These are phyloP conservation scores for Biancaea sappan DNA, from an alignment of 306 rosid species.

Conservation along the genomic window DNA sequence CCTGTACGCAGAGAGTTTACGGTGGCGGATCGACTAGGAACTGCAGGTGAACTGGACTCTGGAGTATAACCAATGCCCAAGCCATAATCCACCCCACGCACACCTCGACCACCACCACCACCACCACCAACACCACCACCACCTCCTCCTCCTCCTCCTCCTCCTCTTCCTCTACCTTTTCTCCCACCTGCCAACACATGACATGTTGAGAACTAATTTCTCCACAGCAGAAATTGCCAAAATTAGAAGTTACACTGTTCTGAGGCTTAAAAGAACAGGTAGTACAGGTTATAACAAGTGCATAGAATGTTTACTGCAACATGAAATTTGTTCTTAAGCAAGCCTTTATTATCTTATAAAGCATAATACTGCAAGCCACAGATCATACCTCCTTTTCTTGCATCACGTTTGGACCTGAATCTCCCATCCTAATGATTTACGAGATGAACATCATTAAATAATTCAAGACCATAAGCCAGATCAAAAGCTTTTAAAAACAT, in stretches of 20 bases:
- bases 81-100: conserved; percentile 98
- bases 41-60: conserved; percentile 62
- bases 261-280: neutral
- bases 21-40: conserved; percentile 69
- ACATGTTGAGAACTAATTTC: conserved; percentile 11
- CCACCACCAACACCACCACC: conserved; percentile 51
- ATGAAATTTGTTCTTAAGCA: neutral
- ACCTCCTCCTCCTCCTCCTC: conserved; percentile 64
- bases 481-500: conserved; percentile 28
- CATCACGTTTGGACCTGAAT: conserved; percentile 96
- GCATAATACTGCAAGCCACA: conserved; percentile 21
- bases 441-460: conserved; percentile 35
- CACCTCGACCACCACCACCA: conserved; percentile 66
- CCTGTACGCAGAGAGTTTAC: conserved; percentile 87
- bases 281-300: neutral
- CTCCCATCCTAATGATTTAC: conserved; percentile 84
- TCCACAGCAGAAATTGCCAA: neutral
- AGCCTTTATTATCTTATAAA: neutral
- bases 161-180: conserved; percentile 79
- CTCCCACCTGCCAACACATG: conserved; percentile 67
- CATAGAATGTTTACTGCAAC: conserved; percentile 26
- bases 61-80: conserved; percentile 85
- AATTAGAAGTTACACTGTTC: neutral
- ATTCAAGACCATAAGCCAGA: conserved; percentile 28
- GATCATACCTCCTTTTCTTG: conserved; percentile 88